Base-by-base conservation (phyloP, 176 grass and related monocot species). In the Eleusine indica region DNA sequence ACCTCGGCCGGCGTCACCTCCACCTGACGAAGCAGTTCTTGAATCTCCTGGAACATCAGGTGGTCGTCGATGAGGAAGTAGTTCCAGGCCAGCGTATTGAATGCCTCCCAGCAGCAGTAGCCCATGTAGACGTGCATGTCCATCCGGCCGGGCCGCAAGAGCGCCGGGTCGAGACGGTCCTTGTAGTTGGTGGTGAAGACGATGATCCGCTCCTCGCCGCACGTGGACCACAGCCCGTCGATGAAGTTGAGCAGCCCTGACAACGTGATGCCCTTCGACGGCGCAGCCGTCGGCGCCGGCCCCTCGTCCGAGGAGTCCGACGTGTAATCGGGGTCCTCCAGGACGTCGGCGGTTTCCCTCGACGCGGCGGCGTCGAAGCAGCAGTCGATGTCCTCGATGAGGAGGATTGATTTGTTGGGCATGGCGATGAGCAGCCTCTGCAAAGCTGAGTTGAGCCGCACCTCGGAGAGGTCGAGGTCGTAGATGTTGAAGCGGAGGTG, bases 381-480 rank as follows among this genome's bases (percentile, higher is more conserved):
- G 51, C 89, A 94, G 72, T 94, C 89, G 16, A 94, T 89, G 85
- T 94, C 92, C 62, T 91, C 92, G 42, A 94, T 89, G 28, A 94
- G 84, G 48, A 94, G 88, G 3, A 94, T 82, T 6, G 89, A 87
- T 68, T 91, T 87, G 86, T 85, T 70, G 6, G 76, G 63, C 11
- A 88, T 91, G 60, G 74, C 61, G 13, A 89, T 84, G 75, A 94
- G 90, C 57, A 94, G 84, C 73, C 78, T 89, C 70, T 82, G 63
- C 39, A 94, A 82, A 66, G 74, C 68, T 6, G 79, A 81, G 80
- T 94, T 91, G 62, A 35, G 48, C 30, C 84, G 62, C 58, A 94
- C 89, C 9, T 52, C 57, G 1, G 92, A 89, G 13, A 94, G 80
- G 66, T 91, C 89, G 15, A 94, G 70, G 41, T 94, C 80, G 17